phyloP scores from a whole-genome alignment of 305 asterid species.

The Fraxinus velutina region DNA sequence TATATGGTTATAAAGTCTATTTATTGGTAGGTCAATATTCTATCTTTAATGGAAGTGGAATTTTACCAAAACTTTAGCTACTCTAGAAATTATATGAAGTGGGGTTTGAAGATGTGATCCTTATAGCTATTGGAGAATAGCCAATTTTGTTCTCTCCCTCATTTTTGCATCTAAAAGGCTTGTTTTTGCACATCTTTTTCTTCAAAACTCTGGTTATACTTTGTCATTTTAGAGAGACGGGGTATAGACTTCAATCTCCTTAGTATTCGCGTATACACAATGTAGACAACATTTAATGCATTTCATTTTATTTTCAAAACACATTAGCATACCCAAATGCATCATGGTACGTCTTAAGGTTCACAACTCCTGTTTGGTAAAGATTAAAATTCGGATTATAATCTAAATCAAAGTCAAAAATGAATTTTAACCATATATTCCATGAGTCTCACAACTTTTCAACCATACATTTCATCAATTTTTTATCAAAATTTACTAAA shows the following conservation, averaged over 20 bases:
- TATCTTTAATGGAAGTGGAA: neutral
- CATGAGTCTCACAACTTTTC: neutral
- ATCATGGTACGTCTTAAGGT: neutral
- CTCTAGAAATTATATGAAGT: no score
- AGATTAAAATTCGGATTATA: neutral
- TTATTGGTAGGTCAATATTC: neutral
- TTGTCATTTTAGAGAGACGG: neutral
- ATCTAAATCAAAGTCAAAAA: no score
- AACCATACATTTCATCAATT: neutral
- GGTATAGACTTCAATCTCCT: neutral
- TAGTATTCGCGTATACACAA: neutral
- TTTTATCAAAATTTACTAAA: no score
- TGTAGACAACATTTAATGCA: neutral
- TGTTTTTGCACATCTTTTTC: neutral
- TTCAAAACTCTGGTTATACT: neutral
- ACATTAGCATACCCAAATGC: neutral
- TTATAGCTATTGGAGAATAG: neutral
- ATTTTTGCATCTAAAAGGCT: neutral
- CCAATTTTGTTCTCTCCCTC: neutral
- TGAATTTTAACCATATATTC: no score
- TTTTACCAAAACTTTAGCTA: neutral
- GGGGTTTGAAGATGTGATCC: no score
- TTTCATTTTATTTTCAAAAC: neutral
- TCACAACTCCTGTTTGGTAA: neutral
- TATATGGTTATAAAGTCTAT: no score